Evolutionary conservation across 2,329 filamentous ascomycete genomes (phyloP).

Genomic region (Penicillium expansum): DNA sequence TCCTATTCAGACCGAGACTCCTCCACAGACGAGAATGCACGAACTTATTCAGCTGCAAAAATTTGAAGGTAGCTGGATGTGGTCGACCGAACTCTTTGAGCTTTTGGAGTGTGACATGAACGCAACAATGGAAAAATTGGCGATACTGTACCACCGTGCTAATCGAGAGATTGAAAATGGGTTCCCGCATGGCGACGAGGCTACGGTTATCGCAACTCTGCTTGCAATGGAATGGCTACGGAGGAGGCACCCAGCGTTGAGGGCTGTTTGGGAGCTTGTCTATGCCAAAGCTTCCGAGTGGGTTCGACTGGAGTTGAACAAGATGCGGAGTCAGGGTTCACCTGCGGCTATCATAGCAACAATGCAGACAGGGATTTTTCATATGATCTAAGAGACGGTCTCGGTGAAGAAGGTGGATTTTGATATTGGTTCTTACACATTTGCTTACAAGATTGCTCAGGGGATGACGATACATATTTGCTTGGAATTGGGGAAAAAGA

Average conservation of each 20-base stretch:
- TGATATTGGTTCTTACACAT: neutral
- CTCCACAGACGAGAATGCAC: slow-evolving; percentile 16
- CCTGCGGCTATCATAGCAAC: neutral
- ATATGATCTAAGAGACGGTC: neutral
- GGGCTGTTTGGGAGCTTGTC: slow-evolving; percentile 19
- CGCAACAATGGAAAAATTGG: neutral
- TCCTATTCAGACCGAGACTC: neutral
- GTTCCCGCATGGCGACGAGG: neutral
- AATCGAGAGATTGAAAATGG: neutral
- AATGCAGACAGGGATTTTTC: neutral
- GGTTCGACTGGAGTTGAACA: neutral
- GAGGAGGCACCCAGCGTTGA: neutral
- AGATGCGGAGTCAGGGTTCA: neutral
- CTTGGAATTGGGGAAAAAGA: neutral
- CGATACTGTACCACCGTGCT: neutral
- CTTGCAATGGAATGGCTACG: slow-evolving; percentile 13
- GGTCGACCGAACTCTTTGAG: slow-evolving; percentile 25
- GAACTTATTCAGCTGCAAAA: slow-evolving; percentile 54
- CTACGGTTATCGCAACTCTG: slow-evolving; percentile 13
- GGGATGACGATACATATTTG: neutral
- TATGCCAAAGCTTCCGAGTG: slow-evolving; percentile 16
- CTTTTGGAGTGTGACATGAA: slow-evolving; percentile 14
- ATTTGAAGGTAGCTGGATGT: slow-evolving; percentile 56
- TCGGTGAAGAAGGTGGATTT: neutral
- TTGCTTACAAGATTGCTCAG: neutral